Base-by-base conservation (phyloP, 2,329 filamentous ascomycete species). In the Fusarium mangiferae region DNA sequence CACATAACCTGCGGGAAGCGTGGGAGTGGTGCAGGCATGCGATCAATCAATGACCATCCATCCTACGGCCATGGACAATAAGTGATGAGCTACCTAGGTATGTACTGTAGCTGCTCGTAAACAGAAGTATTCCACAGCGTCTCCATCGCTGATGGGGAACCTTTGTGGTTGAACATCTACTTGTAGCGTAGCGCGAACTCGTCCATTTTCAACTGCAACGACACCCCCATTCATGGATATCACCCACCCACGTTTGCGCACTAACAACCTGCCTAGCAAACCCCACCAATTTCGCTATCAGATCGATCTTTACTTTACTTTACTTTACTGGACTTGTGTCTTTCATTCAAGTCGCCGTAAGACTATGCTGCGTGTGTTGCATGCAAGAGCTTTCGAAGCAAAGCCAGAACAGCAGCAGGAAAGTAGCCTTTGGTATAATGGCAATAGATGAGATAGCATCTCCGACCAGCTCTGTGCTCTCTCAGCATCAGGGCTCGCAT, bases 221-320 rank as follows among this genome's bases (percentile, higher is more conserved):
- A 51, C 49, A 69, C 28, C 64, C 65, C 39, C 41, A 58, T 62
- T 28, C 51, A 58, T 30, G 28, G 28, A 10, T 24, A 62, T 62
- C 51, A 46, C 51, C 33, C 49, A 69, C 57, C 44, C 30, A 61
- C 22, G 55, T 58, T 42, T 35, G 22, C 45, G 64, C 52, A 70
- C 51, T 54, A 48, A 30, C 20, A 28, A 46, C 33, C 33, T 33
- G 12, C 14, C 12, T 46, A 65, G 66, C 41, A 70, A 70, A 57
- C 66, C 66, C 66, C 58, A 42, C 66, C 52, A 65, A 59, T 66
- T 51, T 28, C 59, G 41, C 59, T 48, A 56, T 69, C 68, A 70
- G 46, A 70, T 70, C 35, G 41, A 66, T 49, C 51, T 64, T 33
- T 45, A 38, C 28, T 28, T 28, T 26, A 28, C 59, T 22, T 46